phyloP scores from a whole-genome alignment of 208 protist genomes.

The Strigomonas culicis region DNA sequence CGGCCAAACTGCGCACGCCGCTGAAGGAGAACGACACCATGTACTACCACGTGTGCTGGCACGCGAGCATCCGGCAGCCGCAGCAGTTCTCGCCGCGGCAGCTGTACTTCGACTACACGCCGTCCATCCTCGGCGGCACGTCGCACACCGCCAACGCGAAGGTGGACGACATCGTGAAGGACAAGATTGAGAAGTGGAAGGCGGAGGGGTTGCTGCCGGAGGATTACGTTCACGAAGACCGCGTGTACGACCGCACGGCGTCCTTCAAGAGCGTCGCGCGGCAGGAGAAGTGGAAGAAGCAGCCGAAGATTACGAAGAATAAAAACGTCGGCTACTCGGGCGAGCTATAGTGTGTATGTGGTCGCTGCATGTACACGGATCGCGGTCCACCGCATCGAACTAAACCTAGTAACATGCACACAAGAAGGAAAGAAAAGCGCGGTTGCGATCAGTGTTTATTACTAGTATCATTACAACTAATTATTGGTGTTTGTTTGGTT shows the following conservation, averaged over 20 bases:
- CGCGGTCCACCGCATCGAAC: no score
- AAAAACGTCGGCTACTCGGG: slow-evolving; percentile 79
- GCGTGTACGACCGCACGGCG: slow-evolving; percentile 71
- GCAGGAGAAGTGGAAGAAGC: slow-evolving; percentile 88
- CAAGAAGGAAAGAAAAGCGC: no score
- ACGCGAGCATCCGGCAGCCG: slow-evolving; percentile 72
- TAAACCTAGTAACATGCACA: no score
- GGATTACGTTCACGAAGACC: slow-evolving; percentile 86
- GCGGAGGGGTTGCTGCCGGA: slow-evolving; percentile 79
- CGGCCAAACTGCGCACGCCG: slow-evolving; percentile 68
- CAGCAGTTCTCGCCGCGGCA: slow-evolving; percentile 84
- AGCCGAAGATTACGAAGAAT: slow-evolving; percentile 64
- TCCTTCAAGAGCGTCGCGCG: slow-evolving; percentile 79
- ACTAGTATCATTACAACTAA: no score
- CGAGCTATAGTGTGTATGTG: slow-evolving; percentile 44
- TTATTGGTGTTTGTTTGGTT: no score
- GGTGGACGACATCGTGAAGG: slow-evolving; percentile 90
- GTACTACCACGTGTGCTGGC: slow-evolving; percentile 91
- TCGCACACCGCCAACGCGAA: slow-evolving; percentile 69
- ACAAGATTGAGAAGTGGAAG: slow-evolving; percentile 92
- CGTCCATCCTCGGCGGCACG: slow-evolving; percentile 47
- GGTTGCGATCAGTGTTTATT: no score
- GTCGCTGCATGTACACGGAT: no score
- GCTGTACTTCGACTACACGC: slow-evolving; percentile 89
- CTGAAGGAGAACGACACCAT: slow-evolving; percentile 84